Evolutionary conservation across 495 filamentous ascomycete species (phyloP).

Genomic region (Xylaria castorea): DNA sequence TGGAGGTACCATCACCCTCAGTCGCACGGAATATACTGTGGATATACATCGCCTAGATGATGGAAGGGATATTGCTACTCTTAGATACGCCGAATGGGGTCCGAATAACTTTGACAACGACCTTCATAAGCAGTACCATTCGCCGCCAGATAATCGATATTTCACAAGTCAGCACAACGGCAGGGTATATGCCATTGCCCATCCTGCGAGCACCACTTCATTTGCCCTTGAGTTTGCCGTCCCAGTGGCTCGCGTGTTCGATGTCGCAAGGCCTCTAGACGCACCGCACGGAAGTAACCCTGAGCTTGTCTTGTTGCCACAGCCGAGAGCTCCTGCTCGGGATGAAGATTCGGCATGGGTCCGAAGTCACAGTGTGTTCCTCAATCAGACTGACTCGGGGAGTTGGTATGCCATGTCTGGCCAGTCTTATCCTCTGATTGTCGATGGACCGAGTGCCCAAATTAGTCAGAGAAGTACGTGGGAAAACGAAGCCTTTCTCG

Average conservation of each 20-base stretch:
- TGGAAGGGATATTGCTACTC: slow-evolving; percentile 79
- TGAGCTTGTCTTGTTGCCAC: slow-evolving; percentile 81
- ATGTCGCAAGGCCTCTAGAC: slow-evolving; percentile 76
- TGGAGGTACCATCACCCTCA: slow-evolving; percentile 75
- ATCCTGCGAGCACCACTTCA: slow-evolving; percentile 35
- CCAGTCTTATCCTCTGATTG: slow-evolving; percentile 81
- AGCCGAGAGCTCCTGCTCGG: slow-evolving; percentile 73
- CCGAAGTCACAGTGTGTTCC: slow-evolving; percentile 73
- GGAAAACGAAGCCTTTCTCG: slow-evolving; percentile 38
- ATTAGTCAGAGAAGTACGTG: slow-evolving; percentile 68
- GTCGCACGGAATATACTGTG: slow-evolving; percentile 86
- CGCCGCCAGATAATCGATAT: slow-evolving; percentile 85
- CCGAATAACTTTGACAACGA: slow-evolving; percentile 92
- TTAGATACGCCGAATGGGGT: slow-evolving; percentile 94
- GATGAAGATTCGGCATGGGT: slow-evolving; percentile 63
- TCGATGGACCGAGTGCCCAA: slow-evolving; percentile 71
- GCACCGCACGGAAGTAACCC: slow-evolving; percentile 62
- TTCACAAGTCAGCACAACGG: slow-evolving; percentile 89
- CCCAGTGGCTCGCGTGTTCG: slow-evolving; percentile 90
- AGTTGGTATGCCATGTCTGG: slow-evolving; percentile 97
- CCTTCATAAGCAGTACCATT: slow-evolving; percentile 78
- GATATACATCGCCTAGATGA: slow-evolving; percentile 79
- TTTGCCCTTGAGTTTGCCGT: slow-evolving; percentile 73
- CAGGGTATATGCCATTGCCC: slow-evolving; percentile 68
- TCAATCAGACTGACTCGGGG: slow-evolving; percentile 83